Evolutionary conservation across 2,329 filamentous ascomycete species (phyloP), one percentile per base, ranked within the genome.

Genomic region (Fusarium euwallaceae): DNA sequence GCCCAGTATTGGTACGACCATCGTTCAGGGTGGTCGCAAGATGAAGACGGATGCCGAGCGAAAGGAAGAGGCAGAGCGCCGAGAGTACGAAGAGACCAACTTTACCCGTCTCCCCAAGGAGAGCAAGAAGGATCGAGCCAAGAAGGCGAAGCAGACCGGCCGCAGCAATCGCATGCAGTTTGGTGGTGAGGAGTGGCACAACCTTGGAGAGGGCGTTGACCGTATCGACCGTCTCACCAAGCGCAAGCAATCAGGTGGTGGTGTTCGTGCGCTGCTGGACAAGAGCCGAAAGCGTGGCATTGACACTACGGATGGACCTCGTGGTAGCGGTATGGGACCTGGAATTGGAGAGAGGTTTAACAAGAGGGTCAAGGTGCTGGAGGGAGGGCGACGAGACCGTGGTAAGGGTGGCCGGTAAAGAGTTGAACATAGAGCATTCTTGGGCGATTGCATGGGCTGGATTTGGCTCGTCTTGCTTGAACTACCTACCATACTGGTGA

Each of bases 111-210:
- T 99, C 78, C 95, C 96, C 14, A 92, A 92, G 78, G 90, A 94
- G 82, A 94, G 91, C 84, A 98, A 98, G 88, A 98, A 97, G 85
- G 95, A 98, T 6, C 86, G 87, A 68, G 89, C 91, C 58, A 92
- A 93, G 86, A 91, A 89, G 81, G 84, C 83, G 51, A 88, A 89
- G 81, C 85, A 86, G 34, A 86, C 86, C 45, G 86, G 86, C 11
- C 82, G 85, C 75, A 84, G 82, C 74, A 81, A 85, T 78, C 84
- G 92, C 87, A 83, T 98, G 94, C 84, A 86, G 78, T 91, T 91
- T 84, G 96, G 96, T 71, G 97, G 97, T 61, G 97, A 98, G 84
- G 97, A 98, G 81, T 98, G 95, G 94, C 90, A 92, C 73, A 92
- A 93, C 29, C 86, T 99, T 53, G 94, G 94, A 66, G 92, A 95